Evolutionary conservation across 169 alveolate species (phyloP).

Genomic region (Cryptosporidium andersoni): DNA sequence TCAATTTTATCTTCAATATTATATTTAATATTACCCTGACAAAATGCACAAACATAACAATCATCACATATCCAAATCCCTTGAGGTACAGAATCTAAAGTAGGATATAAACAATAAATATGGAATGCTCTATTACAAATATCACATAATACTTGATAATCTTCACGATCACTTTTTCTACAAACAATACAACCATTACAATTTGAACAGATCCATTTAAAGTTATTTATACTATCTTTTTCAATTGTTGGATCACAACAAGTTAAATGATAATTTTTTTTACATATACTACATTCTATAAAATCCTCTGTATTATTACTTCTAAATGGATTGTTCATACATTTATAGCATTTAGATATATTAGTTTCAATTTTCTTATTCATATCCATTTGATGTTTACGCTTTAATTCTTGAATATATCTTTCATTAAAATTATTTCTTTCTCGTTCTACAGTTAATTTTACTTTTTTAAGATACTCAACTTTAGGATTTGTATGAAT

Average conservation of each 20-base stretch:
- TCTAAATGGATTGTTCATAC: slow-evolving; percentile 4
- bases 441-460: slow-evolving; percentile 24
- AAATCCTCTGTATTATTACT: neutral
- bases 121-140: slow-evolving; percentile 42
- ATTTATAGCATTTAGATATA: neutral
- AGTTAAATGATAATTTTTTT: slow-evolving; percentile 20
- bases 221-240: neutral
- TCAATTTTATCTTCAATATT: slow-evolving; percentile 23
- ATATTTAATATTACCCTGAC: slow-evolving; percentile 17
- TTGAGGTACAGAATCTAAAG: slow-evolving; percentile 12
- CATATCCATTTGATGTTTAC: neutral
- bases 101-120: slow-evolving; percentile 43
- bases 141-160: slow-evolving; percentile 47
- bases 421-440: slow-evolving; percentile 24
- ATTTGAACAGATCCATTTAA: slow-evolving; percentile 40
- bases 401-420: slow-evolving; percentile 8
- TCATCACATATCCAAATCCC: slow-evolving; percentile 45
- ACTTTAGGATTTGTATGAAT: neutral
- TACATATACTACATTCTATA: slow-evolving; percentile 25
- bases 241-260: slow-evolving; percentile 40
- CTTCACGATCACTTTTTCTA: slow-evolving; percentile 1
- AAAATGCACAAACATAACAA: slow-evolving; percentile 33
- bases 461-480: neutral
- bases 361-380: neutral
- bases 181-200: slow-evolving; percentile 29